Conservation (phyloP, 345 rosid species). For the Eucalyptus marginata region DNA sequence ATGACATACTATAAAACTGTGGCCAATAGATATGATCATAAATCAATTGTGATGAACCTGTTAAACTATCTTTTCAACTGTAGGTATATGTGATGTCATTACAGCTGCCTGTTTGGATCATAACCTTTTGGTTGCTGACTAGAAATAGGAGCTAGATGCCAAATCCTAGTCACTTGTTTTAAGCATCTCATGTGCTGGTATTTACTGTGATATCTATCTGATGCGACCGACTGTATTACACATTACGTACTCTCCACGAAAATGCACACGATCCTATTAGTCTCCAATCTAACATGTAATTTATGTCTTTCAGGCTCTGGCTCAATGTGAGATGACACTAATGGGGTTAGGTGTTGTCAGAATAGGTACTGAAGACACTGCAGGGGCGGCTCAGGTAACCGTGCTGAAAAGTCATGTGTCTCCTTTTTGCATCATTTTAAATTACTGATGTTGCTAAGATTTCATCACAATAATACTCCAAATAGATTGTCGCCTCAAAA, state of each 20-base stretch:
- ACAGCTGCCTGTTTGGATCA: neutral
- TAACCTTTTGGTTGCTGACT: neutral
- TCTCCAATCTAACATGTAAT: neutral
- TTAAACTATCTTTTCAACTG: neutral
- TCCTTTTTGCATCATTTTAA: neutral
- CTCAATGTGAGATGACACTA: constrained; percentile 62
- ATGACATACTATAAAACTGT: neutral
- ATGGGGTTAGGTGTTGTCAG: constrained; percentile 43
- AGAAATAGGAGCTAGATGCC: neutral
- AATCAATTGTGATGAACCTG: neutral
- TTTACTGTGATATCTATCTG: neutral
- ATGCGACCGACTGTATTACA: neutral
- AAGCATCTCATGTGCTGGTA: neutral
- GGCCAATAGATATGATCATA: neutral
- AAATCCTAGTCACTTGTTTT: neutral
- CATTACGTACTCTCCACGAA: neutral
- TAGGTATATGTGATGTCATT: neutral
- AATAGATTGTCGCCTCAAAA: constrained; percentile 48
- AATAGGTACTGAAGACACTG: constrained; percentile 61
- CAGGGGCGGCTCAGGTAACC: constrained; percentile 81
- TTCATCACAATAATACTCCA: neutral
- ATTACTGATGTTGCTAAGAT: neutral
- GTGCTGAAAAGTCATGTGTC: neutral
- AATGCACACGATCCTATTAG: neutral
- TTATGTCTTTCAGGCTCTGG: constrained; percentile 52